Conservation (phyloP, 2,329 filamentous ascomycete species). For the Davidsoniella virescens region DNA sequence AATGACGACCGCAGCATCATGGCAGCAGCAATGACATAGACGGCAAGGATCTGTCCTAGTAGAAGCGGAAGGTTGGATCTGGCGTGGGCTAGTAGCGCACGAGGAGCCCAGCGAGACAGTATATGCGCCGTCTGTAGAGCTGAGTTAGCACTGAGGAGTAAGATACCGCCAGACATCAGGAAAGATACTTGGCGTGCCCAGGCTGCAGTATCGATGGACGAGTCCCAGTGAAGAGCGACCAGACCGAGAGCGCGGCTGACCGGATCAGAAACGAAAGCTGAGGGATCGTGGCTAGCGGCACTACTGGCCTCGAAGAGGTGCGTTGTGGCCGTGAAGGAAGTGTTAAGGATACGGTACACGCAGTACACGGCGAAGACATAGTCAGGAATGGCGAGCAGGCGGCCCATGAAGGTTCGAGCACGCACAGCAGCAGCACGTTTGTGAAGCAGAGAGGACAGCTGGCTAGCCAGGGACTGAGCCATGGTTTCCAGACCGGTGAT, state of each 20-base stretch:
- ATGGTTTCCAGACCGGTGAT: slow-evolving; percentile 68
- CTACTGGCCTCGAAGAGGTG: slow-evolving; percentile 31
- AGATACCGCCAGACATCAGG: slow-evolving; percentile 64
- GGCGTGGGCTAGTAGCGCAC: slow-evolving; percentile 54
- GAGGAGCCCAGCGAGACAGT: slow-evolving; percentile 59
- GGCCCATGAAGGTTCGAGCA: slow-evolving; percentile 50
- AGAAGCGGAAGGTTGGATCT: slow-evolving; percentile 65
- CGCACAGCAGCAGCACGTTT: slow-evolving; percentile 48
- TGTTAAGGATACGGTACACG: slow-evolving; percentile 65
- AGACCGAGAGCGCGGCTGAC: slow-evolving; percentile 71
- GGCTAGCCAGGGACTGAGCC: slow-evolving; percentile 52
- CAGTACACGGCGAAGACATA: slow-evolving; percentile 69
- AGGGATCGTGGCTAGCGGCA: slow-evolving; percentile 16
- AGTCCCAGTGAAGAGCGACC: slow-evolving; percentile 70
- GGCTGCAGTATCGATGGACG: slow-evolving; percentile 61
- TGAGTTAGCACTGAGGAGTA: slow-evolving; percentile 64
- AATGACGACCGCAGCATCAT: slow-evolving; percentile 48
- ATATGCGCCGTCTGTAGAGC: slow-evolving; percentile 75
- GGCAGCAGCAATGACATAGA: slow-evolving; percentile 70
- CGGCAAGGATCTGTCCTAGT: slow-evolving; percentile 65
- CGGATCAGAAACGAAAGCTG: slow-evolving; percentile 37
- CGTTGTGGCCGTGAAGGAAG: slow-evolving; percentile 48
- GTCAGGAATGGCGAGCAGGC: slow-evolving; percentile 42
- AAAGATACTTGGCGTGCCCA: slow-evolving; percentile 87
- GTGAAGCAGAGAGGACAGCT: slow-evolving; percentile 42